phyloP scores from a whole-genome alignment of 768 basidiomycete species.

The Boletus eberwhitei region DNA sequence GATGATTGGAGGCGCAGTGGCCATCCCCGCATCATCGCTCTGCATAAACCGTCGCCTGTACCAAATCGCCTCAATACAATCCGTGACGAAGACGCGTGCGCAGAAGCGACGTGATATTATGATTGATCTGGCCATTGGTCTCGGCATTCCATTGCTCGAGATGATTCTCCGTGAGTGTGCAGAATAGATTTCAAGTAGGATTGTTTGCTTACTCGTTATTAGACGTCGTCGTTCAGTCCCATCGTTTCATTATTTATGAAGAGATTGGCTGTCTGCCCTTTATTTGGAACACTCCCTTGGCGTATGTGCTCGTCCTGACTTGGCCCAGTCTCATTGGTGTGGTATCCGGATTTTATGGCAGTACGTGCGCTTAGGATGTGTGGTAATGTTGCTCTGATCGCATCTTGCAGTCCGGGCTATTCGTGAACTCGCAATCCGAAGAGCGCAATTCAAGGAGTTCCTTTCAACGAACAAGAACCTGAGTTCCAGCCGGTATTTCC shows the following conservation, averaged over 20 bases:
- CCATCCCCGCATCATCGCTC: conserved; percentile 29
- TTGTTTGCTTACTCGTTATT: background rate
- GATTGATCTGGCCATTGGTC: conserved; percentile 43
- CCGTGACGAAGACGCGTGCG: conserved; percentile 47
- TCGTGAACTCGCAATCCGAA: conserved; percentile 29
- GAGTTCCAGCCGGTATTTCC: conserved; percentile 52
- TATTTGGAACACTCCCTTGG: conserved; percentile 34
- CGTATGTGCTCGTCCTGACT: conserved; percentile 33
- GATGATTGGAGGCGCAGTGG: conserved; percentile 8
- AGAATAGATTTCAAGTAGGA: no score
- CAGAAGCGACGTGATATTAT: conserved; percentile 41
- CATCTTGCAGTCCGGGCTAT: conserved; percentile 25
- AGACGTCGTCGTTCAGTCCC: conserved; percentile 53
- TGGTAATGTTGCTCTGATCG: background rate
- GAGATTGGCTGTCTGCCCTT: conserved; percentile 46
- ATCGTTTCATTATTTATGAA: conserved; percentile 49
- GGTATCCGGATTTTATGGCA: conserved; percentile 38
- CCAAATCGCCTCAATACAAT: conserved; percentile 37
- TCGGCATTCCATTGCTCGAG: conserved; percentile 44
- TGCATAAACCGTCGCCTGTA: conserved; percentile 38
- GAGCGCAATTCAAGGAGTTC: conserved; percentile 36
- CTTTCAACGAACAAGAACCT: conserved; percentile 40
- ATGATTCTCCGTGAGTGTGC: conserved; percentile 44
- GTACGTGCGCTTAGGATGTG: conserved; percentile 25
- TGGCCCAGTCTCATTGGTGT: conserved; percentile 43